Evolutionary conservation across 371 early-diverging fungal species (phyloP), one percentile per base, ranked within the genome.

Genomic region (Conidiobolus coronatus): DNA sequence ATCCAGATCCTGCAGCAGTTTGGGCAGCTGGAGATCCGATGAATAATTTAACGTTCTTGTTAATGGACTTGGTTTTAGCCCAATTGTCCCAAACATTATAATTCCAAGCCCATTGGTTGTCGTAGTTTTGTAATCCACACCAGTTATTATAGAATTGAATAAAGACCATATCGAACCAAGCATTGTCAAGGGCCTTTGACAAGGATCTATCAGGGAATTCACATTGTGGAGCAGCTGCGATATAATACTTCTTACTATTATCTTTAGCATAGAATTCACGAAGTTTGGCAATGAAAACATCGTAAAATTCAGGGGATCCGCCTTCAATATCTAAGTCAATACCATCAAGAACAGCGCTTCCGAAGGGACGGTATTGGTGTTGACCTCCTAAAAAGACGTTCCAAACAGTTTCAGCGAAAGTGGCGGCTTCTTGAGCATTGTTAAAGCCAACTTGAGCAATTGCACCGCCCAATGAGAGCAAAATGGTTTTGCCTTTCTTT

Each of bases 61-160:
- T 77, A 0, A 62, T 44, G 1, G 77, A 66, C 15, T 58, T 64
- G 5, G 60, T 53, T 2, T 23, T 63, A 36, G 73, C 65, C 70
- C 72, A 72, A 13, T 61, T 57, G 55, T 72, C 63, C 76, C 75
- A 64, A 24, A 62, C 55, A 47, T 63, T 65, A 58, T 68, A 77
- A 54, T 77, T 77, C 59, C 71, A 75, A 2, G 44, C 45, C 21
- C 36, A 22, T 14, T 15, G 36, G 9, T 58, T 52, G 35, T 42
- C 20, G 59, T 73, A 75, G 45, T 50, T 43, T 19, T 49, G 41
- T 3, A 36, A 38, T 7, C 59, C 55, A 40, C 79, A 79, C 36
- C 62, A 64, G 55, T 77, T 76, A 62, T 79, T 79, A 59, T 79
- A 79, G 50, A 79, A 79, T 55, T 79, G 79, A n/a, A 78, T 68